Evolutionary conservation across 192 early-diverging fungal genomes (phyloP), one percentile per base, ranked within the genome.

Genomic region (Coemansia sp.): DNA sequence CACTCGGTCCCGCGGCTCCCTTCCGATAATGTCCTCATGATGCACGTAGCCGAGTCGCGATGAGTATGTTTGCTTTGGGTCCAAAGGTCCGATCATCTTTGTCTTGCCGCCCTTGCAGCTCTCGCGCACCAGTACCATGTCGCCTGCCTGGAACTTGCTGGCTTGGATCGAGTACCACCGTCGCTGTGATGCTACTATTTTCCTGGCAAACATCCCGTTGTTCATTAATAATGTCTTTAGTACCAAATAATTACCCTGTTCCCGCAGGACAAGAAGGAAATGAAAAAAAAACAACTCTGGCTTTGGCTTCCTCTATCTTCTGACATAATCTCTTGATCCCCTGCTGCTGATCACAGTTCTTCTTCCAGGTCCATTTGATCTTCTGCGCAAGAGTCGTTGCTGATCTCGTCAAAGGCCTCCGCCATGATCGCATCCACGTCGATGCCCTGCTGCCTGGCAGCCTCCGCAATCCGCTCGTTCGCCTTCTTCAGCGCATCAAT

Each of bases 401-500:
- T n/a, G 34, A 20, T 23, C 15, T 62, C 50, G 22, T 40, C 48
- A 36, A 54, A 33, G 28, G 17, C 52, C n/a, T 25, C 47, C 23
- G 33, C 31, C 10, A 52, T 36, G 47, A 74, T 57, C 1, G 61
- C 57, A 2, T 60, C 72, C 0, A 68, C 72, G 47, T 74, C 72
- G 9, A 74, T 36, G 13, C 66, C 72, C 22, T 44, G 30, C 9
- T 42, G 61, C 11, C 27, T n/a, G 6, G 66, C 66, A 28, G 62
- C 72, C n/a, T 38, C 29, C 1, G 28, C 52, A 22, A 76, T 44
- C 27, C 52, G 13, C 22, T 57, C 63, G 33, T 70, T 76, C 11
- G 57, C 55, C n/a, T 57, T 33, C 2, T 29, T 33, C 15, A 88
- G 57, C 9, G 65, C 42, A 22, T 85, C 75, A 40, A 91, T 88